Conservation (phyloP, 2,329 filamentous ascomycete genomes). For the Erysiphe neolycopersici region DNA sequence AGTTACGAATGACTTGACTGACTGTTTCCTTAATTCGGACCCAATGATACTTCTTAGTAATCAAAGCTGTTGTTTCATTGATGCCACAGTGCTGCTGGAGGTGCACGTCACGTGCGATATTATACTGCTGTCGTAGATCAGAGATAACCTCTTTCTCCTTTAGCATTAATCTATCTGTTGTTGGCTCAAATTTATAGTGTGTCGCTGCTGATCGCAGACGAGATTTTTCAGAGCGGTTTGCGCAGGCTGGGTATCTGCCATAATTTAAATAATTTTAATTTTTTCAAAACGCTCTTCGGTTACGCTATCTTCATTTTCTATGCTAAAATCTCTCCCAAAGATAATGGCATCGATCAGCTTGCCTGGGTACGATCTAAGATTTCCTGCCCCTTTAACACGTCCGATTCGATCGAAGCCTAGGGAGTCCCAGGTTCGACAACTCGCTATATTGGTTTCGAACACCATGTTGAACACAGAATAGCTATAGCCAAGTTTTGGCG, state of each 20-base stretch:
- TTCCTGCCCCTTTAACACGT: too few species aligned
- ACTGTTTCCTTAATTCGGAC: too few species aligned
- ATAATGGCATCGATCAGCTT: too few species aligned
- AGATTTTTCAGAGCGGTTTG: conserved; percentile 86
- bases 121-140: conserved; percentile 70
- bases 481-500: too few species aligned
- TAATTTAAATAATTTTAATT: conserved; percentile 89
- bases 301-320: conserved; percentile 52
- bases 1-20: conserved; percentile 1
- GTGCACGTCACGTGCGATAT: conserved; percentile 60
- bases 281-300: conserved; percentile 96
- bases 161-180: conserved; percentile 57
- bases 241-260: conserved; percentile 74
- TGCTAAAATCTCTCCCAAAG: too few species aligned
- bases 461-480: too few species aligned
- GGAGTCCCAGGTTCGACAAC: too few species aligned
- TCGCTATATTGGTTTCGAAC: too few species aligned
- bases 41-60: too few species aligned
- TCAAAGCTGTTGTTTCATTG: too few species aligned
- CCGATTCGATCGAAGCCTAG: too few species aligned
- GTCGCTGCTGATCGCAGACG: conserved; percentile 78
- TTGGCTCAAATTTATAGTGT: conserved; percentile 61
- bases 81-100: conserved; percentile 36
- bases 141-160: conserved; percentile 95
- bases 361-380: too few species aligned